A percentile compares a stretch with the other conserved stretches of the same genome.
These are phyloP conservation scores for Termitomyces sp. DNA, from an alignment of 768 basidiomycete species.

Conservation along the genomic window DNA sequence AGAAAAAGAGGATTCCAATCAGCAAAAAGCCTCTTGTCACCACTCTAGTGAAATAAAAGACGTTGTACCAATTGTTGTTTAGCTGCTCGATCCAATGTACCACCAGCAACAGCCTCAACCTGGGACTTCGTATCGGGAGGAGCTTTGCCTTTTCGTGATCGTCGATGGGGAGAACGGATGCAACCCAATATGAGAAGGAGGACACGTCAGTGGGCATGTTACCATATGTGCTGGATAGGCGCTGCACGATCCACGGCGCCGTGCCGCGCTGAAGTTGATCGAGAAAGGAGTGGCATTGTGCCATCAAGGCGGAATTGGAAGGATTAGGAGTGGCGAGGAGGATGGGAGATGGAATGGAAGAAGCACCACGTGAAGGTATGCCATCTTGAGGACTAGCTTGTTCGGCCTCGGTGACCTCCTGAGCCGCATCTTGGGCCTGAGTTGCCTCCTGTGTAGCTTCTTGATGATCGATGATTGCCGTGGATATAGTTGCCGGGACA, in stretches of 20 bases:
- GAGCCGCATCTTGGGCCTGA: neutral
- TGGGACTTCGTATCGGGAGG: conserved; percentile 71
- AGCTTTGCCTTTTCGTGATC: conserved; percentile 86
- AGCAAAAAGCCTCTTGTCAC: conserved; percentile 19
- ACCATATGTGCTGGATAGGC: conserved; percentile 75
- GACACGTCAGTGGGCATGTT: conserved; percentile 68
- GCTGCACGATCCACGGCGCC: conserved; percentile 91
- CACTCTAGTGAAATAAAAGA: conserved; percentile 14
- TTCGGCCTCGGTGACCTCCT: neutral
- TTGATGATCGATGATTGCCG: conserved; percentile 2
- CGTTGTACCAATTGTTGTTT: conserved; percentile 45
- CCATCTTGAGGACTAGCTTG: neutral
- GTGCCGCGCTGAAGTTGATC: conserved; percentile 50
- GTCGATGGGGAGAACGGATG: conserved; percentile 84
- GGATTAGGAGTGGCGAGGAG: conserved; percentile 16
- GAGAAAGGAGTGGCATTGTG: conserved; percentile 38
- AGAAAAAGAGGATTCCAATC: conserved; percentile 23
- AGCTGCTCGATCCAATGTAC: conserved; percentile 90
- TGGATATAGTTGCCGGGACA: neutral
- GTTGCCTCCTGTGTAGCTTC: conserved; percentile 1
- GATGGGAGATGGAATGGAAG: conserved; percentile 9
- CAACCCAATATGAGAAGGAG: conserved; percentile 87
- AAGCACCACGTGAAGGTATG: neutral
- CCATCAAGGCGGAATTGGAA: conserved; percentile 49
- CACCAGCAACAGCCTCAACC: conserved; percentile 76